These are phyloP conservation scores for Mycena kentingensis DNA, from an alignment of 768 basidiomycete genomes.

Conservation along the genomic window DNA sequence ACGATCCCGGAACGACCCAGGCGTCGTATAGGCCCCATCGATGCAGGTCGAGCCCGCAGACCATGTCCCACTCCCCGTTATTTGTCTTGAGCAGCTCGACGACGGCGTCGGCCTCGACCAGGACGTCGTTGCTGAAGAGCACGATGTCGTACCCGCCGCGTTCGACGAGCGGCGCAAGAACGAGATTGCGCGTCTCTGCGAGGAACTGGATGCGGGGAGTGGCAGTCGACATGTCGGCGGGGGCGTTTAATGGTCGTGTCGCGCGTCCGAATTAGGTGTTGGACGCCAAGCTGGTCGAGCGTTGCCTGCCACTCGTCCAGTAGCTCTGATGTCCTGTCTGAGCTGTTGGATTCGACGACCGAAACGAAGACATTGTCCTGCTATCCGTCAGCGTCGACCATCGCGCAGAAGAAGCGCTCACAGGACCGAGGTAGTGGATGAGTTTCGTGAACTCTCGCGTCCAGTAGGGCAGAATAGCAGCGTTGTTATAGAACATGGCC, in stretches of 20 bases:
- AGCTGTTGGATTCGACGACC: constrained; percentile 31
- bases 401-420: background rate
- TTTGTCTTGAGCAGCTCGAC: constrained; percentile 41
- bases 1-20: constrained; percentile 42
- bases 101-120: constrained; percentile 41
- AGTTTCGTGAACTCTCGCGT: constrained; percentile 34
- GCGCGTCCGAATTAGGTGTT: constrained; percentile 32
- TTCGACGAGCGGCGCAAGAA: constrained; percentile 40
- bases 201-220: constrained; percentile 39
- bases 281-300: constrained; percentile 29
- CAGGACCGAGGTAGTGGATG: constrained; percentile 39
- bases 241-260: constrained; percentile 28
- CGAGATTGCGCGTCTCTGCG: constrained; percentile 41
- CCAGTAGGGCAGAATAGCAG: constrained; percentile 42
- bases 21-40: constrained; percentile 40
- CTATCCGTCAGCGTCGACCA: background rate
- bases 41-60: constrained; percentile 43
- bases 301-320: constrained; percentile 28
- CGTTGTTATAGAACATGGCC: constrained; percentile 43
- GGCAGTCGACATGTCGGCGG: constrained; percentile 27
- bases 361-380: constrained; percentile 38
- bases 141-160: constrained; percentile 41
- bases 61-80: constrained; percentile 44
- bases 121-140: constrained; percentile 47
- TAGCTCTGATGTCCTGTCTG: constrained; percentile 36